phyloP scores from a whole-genome alignment of 1,284 basidiomycete species.

The Schizophyllum commune region DNA sequence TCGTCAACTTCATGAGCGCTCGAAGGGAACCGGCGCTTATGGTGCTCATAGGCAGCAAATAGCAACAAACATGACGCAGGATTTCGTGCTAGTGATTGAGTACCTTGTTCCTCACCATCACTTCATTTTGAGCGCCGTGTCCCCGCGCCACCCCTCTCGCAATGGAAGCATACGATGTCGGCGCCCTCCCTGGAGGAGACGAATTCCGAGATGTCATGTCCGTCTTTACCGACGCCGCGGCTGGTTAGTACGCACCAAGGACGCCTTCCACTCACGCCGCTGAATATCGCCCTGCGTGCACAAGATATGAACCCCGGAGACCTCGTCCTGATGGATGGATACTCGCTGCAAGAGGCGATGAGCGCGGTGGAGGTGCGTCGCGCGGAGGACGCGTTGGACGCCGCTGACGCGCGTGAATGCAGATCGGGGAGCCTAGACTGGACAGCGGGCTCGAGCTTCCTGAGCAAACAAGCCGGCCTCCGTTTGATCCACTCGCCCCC shows the following conservation, averaged over 20 bases:
- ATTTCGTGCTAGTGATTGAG: too few species aligned
- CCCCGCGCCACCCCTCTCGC: too few species aligned
- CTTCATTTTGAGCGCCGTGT: too few species aligned
- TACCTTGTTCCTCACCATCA: too few species aligned
- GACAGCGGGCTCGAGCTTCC: slow-evolving; percentile 67
- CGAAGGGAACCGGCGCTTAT: too few species aligned
- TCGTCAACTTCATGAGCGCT: too few species aligned
- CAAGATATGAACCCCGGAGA: slow-evolving; percentile 60
- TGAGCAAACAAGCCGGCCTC: slow-evolving; percentile 32
- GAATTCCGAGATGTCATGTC: slow-evolving; percentile 54
- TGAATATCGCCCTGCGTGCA: slow-evolving; percentile 6
- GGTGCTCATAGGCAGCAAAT: too few species aligned
- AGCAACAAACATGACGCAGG: too few species aligned
- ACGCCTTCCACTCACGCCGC: background rate
- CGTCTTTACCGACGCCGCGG: slow-evolving; percentile 46
- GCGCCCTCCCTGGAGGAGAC: slow-evolving; percentile 37
- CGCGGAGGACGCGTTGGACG: background rate
- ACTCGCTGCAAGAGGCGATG: slow-evolving; percentile 81
- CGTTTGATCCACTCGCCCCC: slow-evolving; percentile 60
- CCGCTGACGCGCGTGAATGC: slow-evolving; percentile 8
- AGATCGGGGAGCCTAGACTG: slow-evolving; percentile 88
- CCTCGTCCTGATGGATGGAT: slow-evolving; percentile 63
- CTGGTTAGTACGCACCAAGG: slow-evolving; percentile 32
- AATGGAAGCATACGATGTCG: too few species aligned
- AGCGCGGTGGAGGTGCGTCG: slow-evolving; percentile 69